A percentile compares a stretch with the other conserved stretches of the same genome.
These are phyloP conservation scores for Rosa rugosa DNA, from an alignment of 306 rosid species.

Conservation along the genomic window DNA sequence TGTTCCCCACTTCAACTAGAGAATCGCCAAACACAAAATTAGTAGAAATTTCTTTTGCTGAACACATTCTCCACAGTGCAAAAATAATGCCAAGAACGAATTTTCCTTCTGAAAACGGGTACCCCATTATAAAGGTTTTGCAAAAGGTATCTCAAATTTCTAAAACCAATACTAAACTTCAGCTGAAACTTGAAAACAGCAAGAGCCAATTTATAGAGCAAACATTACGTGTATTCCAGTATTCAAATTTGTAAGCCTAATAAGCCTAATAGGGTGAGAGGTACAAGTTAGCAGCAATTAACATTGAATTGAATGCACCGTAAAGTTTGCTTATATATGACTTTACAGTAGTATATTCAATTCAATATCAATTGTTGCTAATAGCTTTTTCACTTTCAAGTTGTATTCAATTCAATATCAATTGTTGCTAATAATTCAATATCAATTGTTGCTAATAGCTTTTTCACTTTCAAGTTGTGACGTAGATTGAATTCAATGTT, in stretches of 20 bases:
- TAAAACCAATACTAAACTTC: not conserved
- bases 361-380: too few species aligned
- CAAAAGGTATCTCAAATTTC: not conserved
- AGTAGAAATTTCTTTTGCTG: conserved; percentile 41
- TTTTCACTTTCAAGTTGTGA: too few species aligned
- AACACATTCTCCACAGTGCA: conserved; percentile 30
- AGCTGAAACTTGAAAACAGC: not conserved
- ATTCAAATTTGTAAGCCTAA: not conserved
- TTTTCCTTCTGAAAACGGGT: conserved; percentile 21
- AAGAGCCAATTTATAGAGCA: not conserved
- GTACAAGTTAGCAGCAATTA: not conserved
- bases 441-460: too few species aligned
- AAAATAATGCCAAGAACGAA: conserved; percentile 17
- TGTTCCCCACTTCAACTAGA: conserved; percentile 70
- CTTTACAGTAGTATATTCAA: too few species aligned
- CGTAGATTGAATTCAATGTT: too few species aligned
- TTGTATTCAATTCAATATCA: too few species aligned
- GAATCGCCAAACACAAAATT: conserved; percentile 75
- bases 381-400: too few species aligned
- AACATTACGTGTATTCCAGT: too few species aligned
- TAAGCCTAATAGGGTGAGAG: not conserved
- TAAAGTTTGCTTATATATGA: not conserved
- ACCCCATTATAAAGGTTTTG: conserved; percentile 29
- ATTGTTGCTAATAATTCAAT: too few species aligned
- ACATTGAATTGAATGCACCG: conserved; percentile 40